Base-by-base conservation (phyloP, 306 rosid species). In the Fragaria nilgerrensis region DNA sequence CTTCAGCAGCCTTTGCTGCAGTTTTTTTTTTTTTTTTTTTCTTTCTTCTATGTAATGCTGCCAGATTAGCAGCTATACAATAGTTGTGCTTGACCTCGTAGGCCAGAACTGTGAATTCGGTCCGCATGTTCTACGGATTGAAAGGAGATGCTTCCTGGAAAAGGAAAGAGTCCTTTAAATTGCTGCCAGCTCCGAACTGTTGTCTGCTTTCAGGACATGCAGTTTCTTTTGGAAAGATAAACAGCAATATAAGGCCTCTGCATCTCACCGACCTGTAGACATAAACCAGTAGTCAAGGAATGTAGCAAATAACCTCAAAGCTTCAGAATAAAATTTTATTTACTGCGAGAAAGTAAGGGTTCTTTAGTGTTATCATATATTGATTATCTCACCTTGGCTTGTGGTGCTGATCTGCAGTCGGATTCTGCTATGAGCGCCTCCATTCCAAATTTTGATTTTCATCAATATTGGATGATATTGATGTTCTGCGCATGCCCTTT, bases 351-450 rank as follows among this genome's bases (percentile, higher is more conserved):
- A 56, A 83, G 79, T 53, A 58, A 75, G 41, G 45, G 25, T 56
- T 68, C 44, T 61, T 61, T 61, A 0, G 20, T 13, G 61, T 53
- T 53, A 53, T 53, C 61, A 53, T 41, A 41, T 41, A 76, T 63
- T 67, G 47, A 72, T 72, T 69, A 72, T 75, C 90, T 89, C 75
- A 88, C 92, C 93, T 85, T 83, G 71, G 74, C 56, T 62, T 44
- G 23, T 25, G 41, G 47, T 70, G 53, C 74, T 15, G 58, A 37
- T 25, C 22, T 45, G 58, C 74, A 70, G 58, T 70, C 56, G 74
- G 73, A 45, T 69, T 69, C 73, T 68, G 43, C 73, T 44, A 2
- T 55, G 22, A 69, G 22, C 73, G 43, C 14, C 56, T 25, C 58
- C 39, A 23, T 23, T 32, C 44, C 3, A 1, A 25, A 13, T 9